phyloP scores from a whole-genome alignment of 148 eudicot species.

The Beta vulgaris region DNA sequence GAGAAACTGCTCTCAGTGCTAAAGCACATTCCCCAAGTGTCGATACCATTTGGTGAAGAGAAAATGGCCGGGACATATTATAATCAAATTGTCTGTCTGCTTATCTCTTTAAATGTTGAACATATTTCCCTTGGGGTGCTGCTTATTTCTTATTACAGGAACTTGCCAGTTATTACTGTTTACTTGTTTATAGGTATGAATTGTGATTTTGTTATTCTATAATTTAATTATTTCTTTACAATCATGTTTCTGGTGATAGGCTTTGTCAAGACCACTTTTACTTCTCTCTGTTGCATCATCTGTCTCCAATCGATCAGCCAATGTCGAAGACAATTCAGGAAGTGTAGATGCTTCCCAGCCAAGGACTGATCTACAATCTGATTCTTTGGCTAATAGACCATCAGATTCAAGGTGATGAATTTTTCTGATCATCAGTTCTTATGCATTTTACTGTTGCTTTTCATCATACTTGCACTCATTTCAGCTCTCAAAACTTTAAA shows the following conservation, averaged over 20 bases:
- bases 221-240: not conserved
- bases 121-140: not conserved
- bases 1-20: not conserved
- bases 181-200: not conserved
- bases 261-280: slow-evolving; percentile 54
- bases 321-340: slow-evolving; percentile 32
- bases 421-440: slow-evolving; percentile 1
- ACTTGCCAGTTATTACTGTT: not conserved
- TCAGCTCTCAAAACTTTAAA: not conserved
- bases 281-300: slow-evolving; percentile 48
- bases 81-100: not conserved
- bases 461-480: not conserved
- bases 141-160: not conserved
- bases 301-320: slow-evolving; percentile 36
- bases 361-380: slow-evolving; percentile 25
- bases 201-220: not conserved
- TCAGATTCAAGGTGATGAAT: slow-evolving; percentile 40
- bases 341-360: slow-evolving; percentile 33
- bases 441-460: slow-evolving; percentile 9
- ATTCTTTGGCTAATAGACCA: slow-evolving; percentile 20
- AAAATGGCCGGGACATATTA: no score
- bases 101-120: not conserved
- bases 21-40: not conserved
- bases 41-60: not conserved
- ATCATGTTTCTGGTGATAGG: slow-evolving; percentile 34